Conservation (phyloP, 164 flowering plant species). For the Nymphaea colorata region DNA sequence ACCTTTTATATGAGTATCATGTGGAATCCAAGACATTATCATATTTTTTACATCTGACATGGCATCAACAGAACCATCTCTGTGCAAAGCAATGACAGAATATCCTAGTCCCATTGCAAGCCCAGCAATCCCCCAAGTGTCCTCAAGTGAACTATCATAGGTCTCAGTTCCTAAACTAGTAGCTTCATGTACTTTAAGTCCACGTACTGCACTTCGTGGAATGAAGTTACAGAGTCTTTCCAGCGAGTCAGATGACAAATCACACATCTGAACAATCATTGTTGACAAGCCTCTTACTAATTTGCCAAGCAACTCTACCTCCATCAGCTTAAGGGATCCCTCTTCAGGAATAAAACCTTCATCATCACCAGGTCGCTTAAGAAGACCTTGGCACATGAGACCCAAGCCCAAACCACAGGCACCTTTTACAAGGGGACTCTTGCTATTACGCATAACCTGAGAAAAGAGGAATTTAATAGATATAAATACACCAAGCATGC, state of each 20-base stretch:
- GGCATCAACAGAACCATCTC: slow-evolving; percentile 52
- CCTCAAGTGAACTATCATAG: slow-evolving; percentile 46
- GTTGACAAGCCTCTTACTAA: slow-evolving; percentile 36
- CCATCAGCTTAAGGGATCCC: slow-evolving; percentile 27
- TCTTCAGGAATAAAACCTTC: slow-evolving; percentile 21
- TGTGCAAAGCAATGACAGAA: slow-evolving; percentile 52
- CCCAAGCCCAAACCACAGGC: slow-evolving; percentile 94
- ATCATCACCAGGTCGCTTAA: slow-evolving; percentile 30
- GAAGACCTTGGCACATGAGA: slow-evolving; percentile 59
- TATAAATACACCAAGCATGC: too few species aligned
- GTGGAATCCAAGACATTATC: slow-evolving; percentile 58
- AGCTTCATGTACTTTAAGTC: slow-evolving; percentile 6
- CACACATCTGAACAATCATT: slow-evolving; percentile 34
- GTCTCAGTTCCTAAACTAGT: slow-evolving; percentile 15
- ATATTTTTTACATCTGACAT: slow-evolving; percentile 51
- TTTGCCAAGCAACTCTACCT: slow-evolving; percentile 37
- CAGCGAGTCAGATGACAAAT: slow-evolving; percentile 35
- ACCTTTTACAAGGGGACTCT: slow-evolving; percentile 83
- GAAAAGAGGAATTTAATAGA: slow-evolving; percentile 1
- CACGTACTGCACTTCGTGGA: slow-evolving; percentile 18
- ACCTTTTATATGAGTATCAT: slow-evolving; percentile 9
- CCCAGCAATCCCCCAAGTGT: slow-evolving; percentile 87
- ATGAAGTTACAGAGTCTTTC: slow-evolving; percentile 30
- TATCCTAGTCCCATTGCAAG: slow-evolving; percentile 68
- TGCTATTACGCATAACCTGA: slow-evolving; percentile 65